These are phyloP conservation scores for Penicillium soppii DNA, from an alignment of 495 filamentous ascomycete species.

Conservation along the genomic window DNA sequence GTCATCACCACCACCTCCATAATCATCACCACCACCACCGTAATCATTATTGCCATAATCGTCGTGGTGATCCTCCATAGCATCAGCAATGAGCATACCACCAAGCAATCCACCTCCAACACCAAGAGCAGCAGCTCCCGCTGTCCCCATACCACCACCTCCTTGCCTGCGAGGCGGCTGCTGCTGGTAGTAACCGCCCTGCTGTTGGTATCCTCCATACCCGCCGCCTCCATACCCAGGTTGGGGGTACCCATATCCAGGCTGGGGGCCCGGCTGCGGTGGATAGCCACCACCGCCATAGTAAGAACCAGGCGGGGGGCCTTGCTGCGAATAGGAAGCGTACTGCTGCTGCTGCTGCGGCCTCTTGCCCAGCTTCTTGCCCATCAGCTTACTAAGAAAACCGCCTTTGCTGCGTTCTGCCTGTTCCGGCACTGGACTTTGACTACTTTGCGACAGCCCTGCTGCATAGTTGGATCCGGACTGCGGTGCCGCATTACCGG, in stretches of 20 bases:
- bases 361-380: slow-evolving; percentile 32
- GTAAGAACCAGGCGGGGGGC: slow-evolving; percentile 25
- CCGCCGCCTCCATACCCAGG: slow-evolving; percentile 32
- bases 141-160: slow-evolving; percentile 60
- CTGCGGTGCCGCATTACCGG: slow-evolving; percentile 25
- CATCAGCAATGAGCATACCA: slow-evolving; percentile 65
- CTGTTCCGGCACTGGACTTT: slow-evolving; percentile 24
- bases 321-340: slow-evolving; percentile 22
- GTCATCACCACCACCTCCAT: slow-evolving; percentile 46
- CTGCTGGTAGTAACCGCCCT: slow-evolving; percentile 45
- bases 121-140: slow-evolving; percentile 72
- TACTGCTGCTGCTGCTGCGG: slow-evolving; percentile 28
- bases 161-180: slow-evolving; percentile 26
- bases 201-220: slow-evolving; percentile 39
- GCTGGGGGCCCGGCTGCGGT: slow-evolving; percentile 34
- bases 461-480: slow-evolving; percentile 20
- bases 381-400: slow-evolving; percentile 52
- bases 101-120: slow-evolving; percentile 75
- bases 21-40: slow-evolving; percentile 36
- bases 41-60: slow-evolving; percentile 48
- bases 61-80: slow-evolving; percentile 44
- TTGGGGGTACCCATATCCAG: slow-evolving; percentile 34
- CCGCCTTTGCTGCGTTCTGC: slow-evolving; percentile 38
- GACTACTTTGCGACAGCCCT: slow-evolving; percentile 19
- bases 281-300: slow-evolving; percentile 34